Evolutionary conservation across 441 rosid species (phyloP), one percentile per base, ranked within the genome.

Genomic region (Eutrema salsugineum): DNA sequence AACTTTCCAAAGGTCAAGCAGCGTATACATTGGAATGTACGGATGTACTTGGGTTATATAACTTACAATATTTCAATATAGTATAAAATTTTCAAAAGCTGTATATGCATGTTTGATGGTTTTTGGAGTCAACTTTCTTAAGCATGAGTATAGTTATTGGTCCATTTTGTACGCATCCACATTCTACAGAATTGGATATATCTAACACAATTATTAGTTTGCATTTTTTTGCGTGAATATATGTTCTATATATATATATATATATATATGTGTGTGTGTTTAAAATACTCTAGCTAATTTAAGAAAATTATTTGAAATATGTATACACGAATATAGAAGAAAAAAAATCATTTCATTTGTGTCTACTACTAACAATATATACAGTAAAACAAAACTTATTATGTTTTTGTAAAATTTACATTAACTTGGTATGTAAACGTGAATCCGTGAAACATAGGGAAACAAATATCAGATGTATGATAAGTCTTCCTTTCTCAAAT

Each of bases 41-140:
- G 72, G 72, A 66, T 30, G 77, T 73, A 65, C 77, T 65, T 65
- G 44, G 46, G 30, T 57, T 38, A 57, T 48, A 44, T 22, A 63
- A 39, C 30, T 8, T 69, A 35, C 9, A 22, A 46, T 63, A 32
- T 28, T 27, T 42, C 27, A 43, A 36, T 20, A 11, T 16, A 35
- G 36, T 36, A 24, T 3, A 42, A 28, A 30, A 12, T 15, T 54
- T 65, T 35, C 38, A 53, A 56, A 54, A 55, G 40, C 50, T 72
- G 32, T 44, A 24, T 24, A 54, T n/a, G 56, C 56, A 54, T 55
- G 40, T 32, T 32, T 32, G 60, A 11, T 63, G 63, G 11, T 32
- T 71, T 51, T 51, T 27, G 8, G 43, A 55, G 69, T 63, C 63
- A 63, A 53, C 39, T 62, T 51, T 32, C 36, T 56, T n/a, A 4